Evolutionary conservation across 164 flowering plant species (phyloP), one percentile per base, ranked within the genome.

Genomic region (Akebia trifoliata): DNA sequence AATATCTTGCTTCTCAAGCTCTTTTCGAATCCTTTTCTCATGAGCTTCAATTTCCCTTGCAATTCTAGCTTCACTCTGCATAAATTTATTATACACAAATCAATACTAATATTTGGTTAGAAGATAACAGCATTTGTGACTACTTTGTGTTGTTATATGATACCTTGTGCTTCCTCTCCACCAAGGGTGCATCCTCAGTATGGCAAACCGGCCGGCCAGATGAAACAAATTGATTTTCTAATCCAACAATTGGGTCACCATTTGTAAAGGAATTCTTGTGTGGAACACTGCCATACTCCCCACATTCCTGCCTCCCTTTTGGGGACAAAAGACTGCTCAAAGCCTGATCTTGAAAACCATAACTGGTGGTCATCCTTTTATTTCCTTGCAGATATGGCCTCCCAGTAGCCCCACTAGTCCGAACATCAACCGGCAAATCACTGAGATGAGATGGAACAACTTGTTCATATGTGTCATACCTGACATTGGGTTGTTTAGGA

Each of bases 131-230:
- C n/a, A n/a, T 38, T 22, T 17, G 39, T 37, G 15, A 31, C 28
- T 4, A 32, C 37, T 42, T 60, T 15, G 34, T 18, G 12, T 43
- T 20, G 39, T 32, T 48, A 28, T 6, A 37, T 26, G 14, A 60
- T 77, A 86, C 97, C 95, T 87, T 91, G 32, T 91, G 82, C 38
- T 91, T 91, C 65, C 83, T 81, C 67, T 85, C 94, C 50, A 75
- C 45, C 49, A 84, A 74, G 10, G 69, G 35, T 65, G 63, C 74
- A 47, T 81, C 90, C 6, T 82, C 90, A 12, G 81, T 83, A 52
- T 57, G 72, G 15, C 34, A 56, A 45, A 69, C 60, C 59, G 63
- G 74, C 67, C 71, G 71, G 6, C 80, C 85, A 60, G 92, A 67
- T 58, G 82, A 37, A 28, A 71, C 28, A 69, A 61, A 76, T 26